Evolutionary conservation across 1,284 basidiomycete species (phyloP).

Genomic region (Melampsora americana): DNA sequence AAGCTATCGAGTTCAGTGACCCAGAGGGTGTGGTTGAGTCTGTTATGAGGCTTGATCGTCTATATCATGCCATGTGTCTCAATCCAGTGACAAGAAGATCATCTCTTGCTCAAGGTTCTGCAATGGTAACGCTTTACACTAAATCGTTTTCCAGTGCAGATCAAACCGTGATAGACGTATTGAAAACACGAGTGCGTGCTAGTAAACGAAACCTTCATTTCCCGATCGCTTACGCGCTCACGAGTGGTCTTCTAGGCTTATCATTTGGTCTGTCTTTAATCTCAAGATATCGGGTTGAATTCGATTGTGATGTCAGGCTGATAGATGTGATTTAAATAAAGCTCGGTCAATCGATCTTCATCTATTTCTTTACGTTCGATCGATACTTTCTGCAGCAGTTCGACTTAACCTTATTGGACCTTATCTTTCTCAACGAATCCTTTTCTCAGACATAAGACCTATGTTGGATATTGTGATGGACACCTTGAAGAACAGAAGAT

Average conservation of each 20-base stretch:
- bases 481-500: background rate
- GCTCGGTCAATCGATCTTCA: conserved; percentile 76
- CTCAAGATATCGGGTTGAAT: background rate
- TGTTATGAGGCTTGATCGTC: conserved; percentile 65
- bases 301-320: background rate
- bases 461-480: conserved; percentile 63
- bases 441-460: conserved; percentile 68
- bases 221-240: conserved; percentile 80
- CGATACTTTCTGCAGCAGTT: conserved; percentile 82
- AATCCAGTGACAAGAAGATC: conserved; percentile 85
- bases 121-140: conserved; percentile 80
- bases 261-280: conserved; percentile 22
- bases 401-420: conserved; percentile 88
- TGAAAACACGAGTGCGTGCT: conserved; percentile 60
- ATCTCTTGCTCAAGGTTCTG: conserved; percentile 85
- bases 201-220: conserved; percentile 65
- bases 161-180: conserved; percentile 55
- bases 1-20: background rate
- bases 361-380: conserved; percentile 85
- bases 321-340: conserved; percentile 52
- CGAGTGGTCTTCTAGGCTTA: conserved; percentile 60
- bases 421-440: conserved; percentile 82
- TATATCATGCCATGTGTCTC: conserved; percentile 80
- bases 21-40: conserved; percentile 53
- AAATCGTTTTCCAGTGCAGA: conserved; percentile 63